A percentile compares a stretch with the other conserved stretches of the same genome.
phyloP scores from a whole-genome alignment of 805 yeast genomes.

The Kodamaea leandrae region DNA sequence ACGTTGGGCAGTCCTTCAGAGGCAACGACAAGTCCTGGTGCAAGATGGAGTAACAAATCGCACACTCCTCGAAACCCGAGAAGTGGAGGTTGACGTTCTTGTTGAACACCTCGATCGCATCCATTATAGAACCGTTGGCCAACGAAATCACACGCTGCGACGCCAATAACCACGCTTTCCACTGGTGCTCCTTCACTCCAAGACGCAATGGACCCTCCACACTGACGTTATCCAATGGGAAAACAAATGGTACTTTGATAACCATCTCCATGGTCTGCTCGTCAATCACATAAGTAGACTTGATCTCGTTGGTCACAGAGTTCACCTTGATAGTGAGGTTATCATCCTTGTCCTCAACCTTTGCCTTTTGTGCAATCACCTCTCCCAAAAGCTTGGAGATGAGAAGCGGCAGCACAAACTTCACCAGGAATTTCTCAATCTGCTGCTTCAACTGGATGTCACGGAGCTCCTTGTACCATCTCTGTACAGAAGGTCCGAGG shows the following conservation, averaged over 20 bases:
- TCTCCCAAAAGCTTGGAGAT: slow-evolving; percentile 55
- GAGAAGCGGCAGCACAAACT: slow-evolving; percentile 61
- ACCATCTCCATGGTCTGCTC: slow-evolving; percentile 83
- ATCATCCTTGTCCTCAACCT: slow-evolving; percentile 33
- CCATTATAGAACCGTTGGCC: slow-evolving; percentile 68
- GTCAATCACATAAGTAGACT: slow-evolving; percentile 72
- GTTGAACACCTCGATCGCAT: slow-evolving; percentile 64
- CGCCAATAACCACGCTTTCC: slow-evolving; percentile 94
- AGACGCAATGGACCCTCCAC: slow-evolving; percentile 77
- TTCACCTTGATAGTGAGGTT: slow-evolving; percentile 61
- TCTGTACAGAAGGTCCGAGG: slow-evolving; percentile 56
- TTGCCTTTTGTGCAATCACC: slow-evolving; percentile 43
- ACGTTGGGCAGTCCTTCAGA: slow-evolving; percentile 80
- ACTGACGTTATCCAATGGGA: slow-evolving; percentile 72
- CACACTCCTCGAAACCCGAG: slow-evolving; percentile 94
- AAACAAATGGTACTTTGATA: slow-evolving; percentile 67
- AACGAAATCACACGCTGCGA: slow-evolving; percentile 79
- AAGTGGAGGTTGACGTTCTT: slow-evolving; percentile 81
- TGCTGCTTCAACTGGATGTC: slow-evolving; percentile 60
- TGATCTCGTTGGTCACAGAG: slow-evolving; percentile 61
- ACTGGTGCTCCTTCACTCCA: slow-evolving; percentile 87
- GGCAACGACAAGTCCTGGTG: slow-evolving; percentile 92
- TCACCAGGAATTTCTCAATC: slow-evolving; percentile 61
- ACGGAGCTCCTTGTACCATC: slow-evolving; percentile 70
- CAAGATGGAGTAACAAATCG: slow-evolving; percentile 89